phyloP scores from a whole-genome alignment of 352 stramenopile species.

The Plasmopara halstedii region DNA sequence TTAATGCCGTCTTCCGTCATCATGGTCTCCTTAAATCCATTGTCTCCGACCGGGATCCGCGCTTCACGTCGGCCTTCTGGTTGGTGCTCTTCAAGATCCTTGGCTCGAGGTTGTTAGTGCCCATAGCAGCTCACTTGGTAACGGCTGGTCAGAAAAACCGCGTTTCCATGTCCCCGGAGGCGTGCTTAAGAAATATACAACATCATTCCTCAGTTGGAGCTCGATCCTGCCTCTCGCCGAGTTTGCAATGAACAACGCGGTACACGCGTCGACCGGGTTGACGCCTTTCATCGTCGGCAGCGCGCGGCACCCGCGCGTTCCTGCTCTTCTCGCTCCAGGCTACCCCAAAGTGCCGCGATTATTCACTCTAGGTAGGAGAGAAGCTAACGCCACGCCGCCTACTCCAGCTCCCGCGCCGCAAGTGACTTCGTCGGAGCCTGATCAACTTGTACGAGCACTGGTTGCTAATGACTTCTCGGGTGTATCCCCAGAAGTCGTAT shows the following conservation, averaged over 20 bases:
- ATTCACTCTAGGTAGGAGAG: neutral
- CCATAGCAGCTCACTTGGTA: neutral
- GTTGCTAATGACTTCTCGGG: too few species aligned
- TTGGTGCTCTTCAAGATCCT: neutral
- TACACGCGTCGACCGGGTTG: neutral
- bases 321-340: neutral
- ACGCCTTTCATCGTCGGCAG: neutral
- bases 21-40: neutral
- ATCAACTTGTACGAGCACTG: too few species aligned
- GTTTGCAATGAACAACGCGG: neutral
- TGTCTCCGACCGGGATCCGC: neutral
- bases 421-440: too few species aligned
- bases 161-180: neutral
- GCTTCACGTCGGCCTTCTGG: neutral
- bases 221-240: neutral
- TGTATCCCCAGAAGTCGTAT: too few species aligned
- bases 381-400: neutral
- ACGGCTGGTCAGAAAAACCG: neutral
- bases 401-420: neutral
- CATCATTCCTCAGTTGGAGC: neutral
- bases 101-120: neutral
- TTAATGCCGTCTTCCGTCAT: neutral
- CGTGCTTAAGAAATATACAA: neutral
- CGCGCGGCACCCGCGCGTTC: neutral
- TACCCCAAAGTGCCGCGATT: neutral